These are phyloP conservation scores for Termitomyces sp. DNA, from an alignment of 768 basidiomycete species.

Conservation along the genomic window DNA sequence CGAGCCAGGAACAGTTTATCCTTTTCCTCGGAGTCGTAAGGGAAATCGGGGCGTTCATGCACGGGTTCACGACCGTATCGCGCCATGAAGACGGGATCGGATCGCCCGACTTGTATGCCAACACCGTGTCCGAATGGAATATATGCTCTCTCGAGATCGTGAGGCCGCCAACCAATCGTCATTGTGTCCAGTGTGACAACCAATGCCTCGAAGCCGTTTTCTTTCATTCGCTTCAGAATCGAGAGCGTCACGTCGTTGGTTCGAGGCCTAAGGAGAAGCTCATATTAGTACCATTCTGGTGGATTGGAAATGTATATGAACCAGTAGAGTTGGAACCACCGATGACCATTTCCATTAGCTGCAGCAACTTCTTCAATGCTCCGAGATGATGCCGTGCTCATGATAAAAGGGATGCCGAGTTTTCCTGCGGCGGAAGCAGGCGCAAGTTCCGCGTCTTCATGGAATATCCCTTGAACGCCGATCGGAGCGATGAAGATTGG, in stretches of 20 bases:
- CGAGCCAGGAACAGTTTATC: constrained; percentile 42
- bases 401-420: constrained; percentile 64
- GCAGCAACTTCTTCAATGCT: constrained; percentile 75
- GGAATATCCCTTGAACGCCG: constrained; percentile 76
- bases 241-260: constrained; percentile 61
- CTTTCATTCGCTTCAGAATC: constrained; percentile 64
- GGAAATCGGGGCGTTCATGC: constrained; percentile 47
- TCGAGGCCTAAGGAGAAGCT: constrained; percentile 48
- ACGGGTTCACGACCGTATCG: constrained; percentile 47
- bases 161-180: constrained; percentile 72
- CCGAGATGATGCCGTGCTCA: constrained; percentile 73
- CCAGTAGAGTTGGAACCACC: constrained; percentile 89
- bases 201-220: constrained; percentile 63
- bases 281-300: constrained; percentile 1
- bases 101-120: constrained; percentile 64
- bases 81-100: constrained; percentile 80
- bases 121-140: constrained; percentile 67
- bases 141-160: constrained; percentile 64
- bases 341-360: constrained; percentile 63
- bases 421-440: constrained; percentile 63
- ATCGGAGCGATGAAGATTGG: constrained; percentile 73
- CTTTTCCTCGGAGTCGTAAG: constrained; percentile 52
- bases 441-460: constrained; percentile 70
- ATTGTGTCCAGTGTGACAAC: constrained; percentile 82
- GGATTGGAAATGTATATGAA: constrained; percentile 22